Evolutionary conservation across 2,329 filamentous ascomycete species (phyloP).

Genomic region (Plenodomus lindquistii): DNA sequence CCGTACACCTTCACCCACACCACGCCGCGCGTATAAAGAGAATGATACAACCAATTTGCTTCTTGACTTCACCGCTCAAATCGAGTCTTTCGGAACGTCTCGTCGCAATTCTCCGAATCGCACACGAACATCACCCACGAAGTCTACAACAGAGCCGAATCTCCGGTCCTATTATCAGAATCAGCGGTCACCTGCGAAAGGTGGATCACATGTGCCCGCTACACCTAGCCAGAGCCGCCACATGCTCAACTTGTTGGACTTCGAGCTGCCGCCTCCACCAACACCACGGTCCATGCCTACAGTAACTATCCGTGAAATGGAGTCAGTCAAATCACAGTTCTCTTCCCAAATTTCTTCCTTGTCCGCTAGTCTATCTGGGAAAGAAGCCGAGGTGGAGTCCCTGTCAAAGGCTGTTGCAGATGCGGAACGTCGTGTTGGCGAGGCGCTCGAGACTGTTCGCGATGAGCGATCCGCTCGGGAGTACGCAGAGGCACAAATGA

Average conservation of each 20-base stretch:
- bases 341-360: conserved; percentile 93
- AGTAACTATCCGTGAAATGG: conserved; percentile 88
- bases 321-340: conserved; percentile 87
- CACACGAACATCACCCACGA: conserved; percentile 55
- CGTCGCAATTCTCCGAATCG: conserved; percentile 44
- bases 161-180: conserved; percentile 38
- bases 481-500: conserved; percentile 72
- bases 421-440: conserved; percentile 88
- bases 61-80: conserved; percentile 84
- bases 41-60: conserved; percentile 75
- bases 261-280: conserved; percentile 90
- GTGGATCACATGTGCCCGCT: conserved; percentile 27
- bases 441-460: conserved; percentile 79
- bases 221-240: conserved; percentile 39
- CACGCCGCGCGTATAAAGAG: conserved; percentile 54
- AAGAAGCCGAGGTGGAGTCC: conserved; percentile 86
- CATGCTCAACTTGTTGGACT: conserved; percentile 63
- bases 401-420: conserved; percentile 86
- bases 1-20: conserved; percentile 56
- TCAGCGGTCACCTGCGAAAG: conserved; percentile 39
- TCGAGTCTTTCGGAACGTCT: conserved; percentile 57
- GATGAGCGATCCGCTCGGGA: conserved; percentile 75
- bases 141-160: conserved; percentile 58
- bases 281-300: conserved; percentile 90
- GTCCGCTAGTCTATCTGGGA: conserved; percentile 86